Evolutionary conservation across 768 basidiomycete species (phyloP), one percentile per base, ranked within the genome.

Genomic region (Tylopilus felleus): DNA sequence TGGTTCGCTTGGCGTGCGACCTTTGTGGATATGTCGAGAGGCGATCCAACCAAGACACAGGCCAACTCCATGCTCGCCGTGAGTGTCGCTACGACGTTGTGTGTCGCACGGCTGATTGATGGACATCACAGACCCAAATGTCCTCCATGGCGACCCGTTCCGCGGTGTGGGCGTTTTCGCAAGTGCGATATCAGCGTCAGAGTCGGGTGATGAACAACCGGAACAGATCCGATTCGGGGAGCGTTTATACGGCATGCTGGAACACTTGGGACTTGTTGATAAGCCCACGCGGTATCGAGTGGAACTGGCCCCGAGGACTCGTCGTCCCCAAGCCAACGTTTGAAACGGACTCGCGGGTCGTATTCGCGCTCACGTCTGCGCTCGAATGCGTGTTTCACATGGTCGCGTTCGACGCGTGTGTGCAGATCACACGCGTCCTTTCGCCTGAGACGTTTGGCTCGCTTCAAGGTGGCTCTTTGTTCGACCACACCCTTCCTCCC

Each of bases 1-100:
- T 78, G 74, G 70, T 57, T 69, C 0, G 65, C 76, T 14, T 82
- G 77, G 61, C 73, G 76, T 14, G 76, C 75, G 5, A 67, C 50
- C 1, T 45, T 50, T 1, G 49, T 69, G 6, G 67, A 71, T 19
- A 6, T 60, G 51, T 65, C 67, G 13, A 52, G 58, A n/a, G 67
- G 60, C 3, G 58, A 59, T 9, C 52, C 45, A 2, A 28, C 21
- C 14, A 53, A 58, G 38, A 27, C 27, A 3, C 65, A 56, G 25
- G 8, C 36, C 16, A 69, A 71, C 22, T 48, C 49, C 2, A 29
- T 41, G 3, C 40, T 69, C 40, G 41, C 53, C 22, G 68, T 71
- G 45, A 51, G 68, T 63, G 8, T 5, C 8, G 10, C 44, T 31
- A n/a, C n/a, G n/a, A n/a, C 16, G 19, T 42, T 38, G 22, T 4